Percentiles rank a stretch among this genome's conserved stretches.
Conservation (phyloP, 2,329 filamentous ascomycete species). For the Arachnomyces sp. region DNA sequence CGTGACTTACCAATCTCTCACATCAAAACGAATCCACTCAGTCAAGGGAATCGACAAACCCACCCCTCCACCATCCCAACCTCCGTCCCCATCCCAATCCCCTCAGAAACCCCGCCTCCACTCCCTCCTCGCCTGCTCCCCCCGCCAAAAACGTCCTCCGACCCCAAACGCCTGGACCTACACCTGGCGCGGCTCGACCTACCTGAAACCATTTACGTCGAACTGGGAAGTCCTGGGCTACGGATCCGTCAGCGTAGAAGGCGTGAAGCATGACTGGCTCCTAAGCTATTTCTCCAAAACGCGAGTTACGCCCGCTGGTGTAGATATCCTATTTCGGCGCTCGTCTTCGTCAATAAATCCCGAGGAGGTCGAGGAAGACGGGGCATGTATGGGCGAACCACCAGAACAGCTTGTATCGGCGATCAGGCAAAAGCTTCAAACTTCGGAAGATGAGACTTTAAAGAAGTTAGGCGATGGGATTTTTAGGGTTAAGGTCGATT, state of each 20-base stretch:
- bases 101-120: too few species aligned
- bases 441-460: too few species aligned
- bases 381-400: not conserved
- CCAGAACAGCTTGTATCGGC: not conserved
- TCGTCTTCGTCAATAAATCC: conserved; percentile 42
- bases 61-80: conserved; percentile 18
- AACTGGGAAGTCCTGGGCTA: conserved; percentile 78
- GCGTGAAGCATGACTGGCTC: conserved; percentile 51
- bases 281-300: conserved; percentile 82
- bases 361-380: conserved; percentile 44
- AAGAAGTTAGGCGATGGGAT: too few species aligned
- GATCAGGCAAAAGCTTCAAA: too few species aligned
- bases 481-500: too few species aligned
- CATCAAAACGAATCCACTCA: conserved; percentile 45
- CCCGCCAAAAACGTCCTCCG: too few species aligned
- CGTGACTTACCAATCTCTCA: conserved; percentile 58
- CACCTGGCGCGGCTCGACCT: conserved; percentile 72
- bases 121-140: too few species aligned
- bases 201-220: conserved; percentile 60
- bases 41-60: conserved; percentile 58
- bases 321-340: conserved; percentile 67
- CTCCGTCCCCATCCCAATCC: conserved; percentile 14
- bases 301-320: conserved; percentile 69
- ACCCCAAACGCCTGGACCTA: conserved; percentile 37
- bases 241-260: conserved; percentile 45